Evolutionary conservation across 176 grass and related monocot genomes (phyloP).

Genomic region (Secale cereale): DNA sequence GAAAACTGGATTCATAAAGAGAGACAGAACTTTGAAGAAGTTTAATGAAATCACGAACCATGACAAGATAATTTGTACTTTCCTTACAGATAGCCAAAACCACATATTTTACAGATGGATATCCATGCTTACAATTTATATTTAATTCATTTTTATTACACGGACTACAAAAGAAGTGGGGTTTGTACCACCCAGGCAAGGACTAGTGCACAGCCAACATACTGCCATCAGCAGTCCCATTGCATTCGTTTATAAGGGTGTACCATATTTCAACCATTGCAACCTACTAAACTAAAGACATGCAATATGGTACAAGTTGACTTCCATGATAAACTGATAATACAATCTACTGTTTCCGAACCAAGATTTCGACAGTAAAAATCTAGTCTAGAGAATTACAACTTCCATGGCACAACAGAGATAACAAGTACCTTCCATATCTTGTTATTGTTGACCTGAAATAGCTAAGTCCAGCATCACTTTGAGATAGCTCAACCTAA

Average conservation of each 20-base stretch:
- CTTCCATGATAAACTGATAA: background rate
- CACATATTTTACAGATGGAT: background rate
- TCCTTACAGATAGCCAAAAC: background rate
- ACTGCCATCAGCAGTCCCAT: background rate
- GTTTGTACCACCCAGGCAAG: background rate
- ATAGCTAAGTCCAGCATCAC: constrained; percentile 54
- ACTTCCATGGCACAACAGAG: background rate
- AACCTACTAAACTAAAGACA: background rate
- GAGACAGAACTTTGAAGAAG: background rate
- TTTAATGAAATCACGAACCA: constrained; percentile 11
- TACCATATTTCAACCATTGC: background rate
- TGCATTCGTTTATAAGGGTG: background rate
- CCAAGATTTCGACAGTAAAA: background rate
- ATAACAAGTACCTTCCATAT: constrained; percentile 59
- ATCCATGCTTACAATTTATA: background rate
- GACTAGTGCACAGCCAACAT: background rate
- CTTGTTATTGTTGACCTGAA: constrained; percentile 52
- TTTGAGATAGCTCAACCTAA: constrained; percentile 54
- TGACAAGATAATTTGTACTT: background rate
- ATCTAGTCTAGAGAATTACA: background rate
- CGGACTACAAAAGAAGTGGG: background rate
- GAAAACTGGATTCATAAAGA: background rate
- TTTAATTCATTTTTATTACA: background rate
- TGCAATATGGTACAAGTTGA: background rate
- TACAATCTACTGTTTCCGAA: background rate